Percentiles rank a stretch among this genome's conserved stretches.
Evolutionary conservation across 352 stramenopile genomes (phyloP).

Genomic region (Pythium biforme): DNA sequence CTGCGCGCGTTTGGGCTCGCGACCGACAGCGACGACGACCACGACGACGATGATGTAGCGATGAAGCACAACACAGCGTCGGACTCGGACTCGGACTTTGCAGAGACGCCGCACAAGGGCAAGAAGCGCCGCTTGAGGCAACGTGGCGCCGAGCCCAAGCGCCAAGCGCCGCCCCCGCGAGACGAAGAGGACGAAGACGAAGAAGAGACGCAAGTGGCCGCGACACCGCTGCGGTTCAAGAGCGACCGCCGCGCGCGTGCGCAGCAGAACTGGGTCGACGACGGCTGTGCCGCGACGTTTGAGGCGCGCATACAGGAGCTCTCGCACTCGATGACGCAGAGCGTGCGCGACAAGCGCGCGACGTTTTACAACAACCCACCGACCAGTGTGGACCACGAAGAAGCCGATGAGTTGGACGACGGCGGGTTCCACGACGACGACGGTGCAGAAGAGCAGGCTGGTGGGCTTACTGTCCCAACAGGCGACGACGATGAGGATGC

Average conservation of each 20-base stretch:
- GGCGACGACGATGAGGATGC: not conserved
- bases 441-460: constrained; percentile 1
- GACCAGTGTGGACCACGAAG: not conserved
- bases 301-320: constrained; percentile 19
- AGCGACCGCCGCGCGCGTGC: constrained; percentile 13
- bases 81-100: constrained; percentile 22
- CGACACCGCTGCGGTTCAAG: constrained; percentile 9
- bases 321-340: not conserved
- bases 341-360: constrained; percentile 16
- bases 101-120: constrained; percentile 1
- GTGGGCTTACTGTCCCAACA: not conserved
- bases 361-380: constrained; percentile 29
- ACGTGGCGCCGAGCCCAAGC: not conserved
- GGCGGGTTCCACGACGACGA: constrained; percentile 41
- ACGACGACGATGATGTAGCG: not conserved
- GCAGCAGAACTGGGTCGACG: constrained; percentile 32
- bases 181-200: constrained; percentile 1
- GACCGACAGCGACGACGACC: constrained; percentile 3
- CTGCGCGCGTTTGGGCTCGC: constrained; percentile 20
- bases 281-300: constrained; percentile 28
- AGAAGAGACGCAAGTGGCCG: not conserved
- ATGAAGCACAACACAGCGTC: too few species aligned
- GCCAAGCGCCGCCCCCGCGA: not conserved
- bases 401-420: constrained; percentile 28
- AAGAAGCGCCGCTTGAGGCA: constrained; percentile 31